These are phyloP conservation scores for Talaromyces trachyspermus DNA, from an alignment of 495 filamentous ascomycete genomes.

Conservation along the genomic window DNA sequence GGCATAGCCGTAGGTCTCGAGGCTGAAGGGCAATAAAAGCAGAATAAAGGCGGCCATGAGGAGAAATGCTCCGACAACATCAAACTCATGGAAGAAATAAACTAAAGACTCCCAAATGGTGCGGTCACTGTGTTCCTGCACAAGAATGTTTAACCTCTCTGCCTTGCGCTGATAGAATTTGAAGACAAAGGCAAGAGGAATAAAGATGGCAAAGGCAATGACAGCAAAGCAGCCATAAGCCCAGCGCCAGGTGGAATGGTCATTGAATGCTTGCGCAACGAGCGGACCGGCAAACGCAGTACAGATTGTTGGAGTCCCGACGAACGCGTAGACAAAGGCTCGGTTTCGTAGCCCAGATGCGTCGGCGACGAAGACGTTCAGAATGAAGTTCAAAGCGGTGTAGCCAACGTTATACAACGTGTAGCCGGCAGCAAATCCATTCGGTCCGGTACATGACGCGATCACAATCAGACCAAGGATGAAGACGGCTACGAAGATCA, in stretches of 20 bases:
- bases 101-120: slow-evolving; percentile 38
- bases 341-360: slow-evolving; percentile 55
- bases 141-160: slow-evolving; percentile 29
- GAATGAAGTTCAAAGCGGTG: slow-evolving; percentile 48
- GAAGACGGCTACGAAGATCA: slow-evolving; percentile 28
- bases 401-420: slow-evolving; percentile 51
- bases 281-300: slow-evolving; percentile 38
- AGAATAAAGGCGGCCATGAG: slow-evolving; percentile 52
- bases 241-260: slow-evolving; percentile 53
- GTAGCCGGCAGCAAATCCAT: slow-evolving; percentile 41
- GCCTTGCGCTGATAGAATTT: slow-evolving; percentile 54
- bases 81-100: slow-evolving; percentile 55
- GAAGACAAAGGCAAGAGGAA: slow-evolving; percentile 44
- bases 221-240: slow-evolving; percentile 56
- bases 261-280: slow-evolving; percentile 35
- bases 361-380: slow-evolving; percentile 59
- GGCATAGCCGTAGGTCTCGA: slow-evolving; percentile 40
- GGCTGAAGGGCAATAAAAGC: slow-evolving; percentile 57
- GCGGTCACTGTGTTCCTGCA: slow-evolving; percentile 30
- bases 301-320: slow-evolving; percentile 47
- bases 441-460: slow-evolving; percentile 36
- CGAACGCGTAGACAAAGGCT: slow-evolving; percentile 52
- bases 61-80: slow-evolving; percentile 52
- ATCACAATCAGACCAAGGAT: slow-evolving; percentile 40
- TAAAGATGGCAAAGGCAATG: slow-evolving; percentile 43